phyloP scores from a whole-genome alignment of 352 stramenopile species.

The Phytophthora pluvialis region DNA sequence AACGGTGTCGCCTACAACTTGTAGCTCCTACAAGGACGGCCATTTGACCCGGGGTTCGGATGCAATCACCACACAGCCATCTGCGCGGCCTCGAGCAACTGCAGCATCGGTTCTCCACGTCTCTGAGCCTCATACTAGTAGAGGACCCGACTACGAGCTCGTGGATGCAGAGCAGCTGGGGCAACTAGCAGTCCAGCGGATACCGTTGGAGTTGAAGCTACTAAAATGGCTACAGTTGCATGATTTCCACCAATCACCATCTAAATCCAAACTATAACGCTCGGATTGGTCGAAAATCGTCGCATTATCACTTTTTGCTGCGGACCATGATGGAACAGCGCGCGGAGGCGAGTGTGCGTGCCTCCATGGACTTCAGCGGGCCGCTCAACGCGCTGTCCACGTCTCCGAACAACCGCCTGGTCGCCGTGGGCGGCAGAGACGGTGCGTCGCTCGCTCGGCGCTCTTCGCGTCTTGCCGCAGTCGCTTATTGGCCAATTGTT shows the following conservation, averaged over 20 bases:
- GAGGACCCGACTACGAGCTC: neutral
- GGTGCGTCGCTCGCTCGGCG: slow-evolving; percentile 39
- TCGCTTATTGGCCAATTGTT: slow-evolving; percentile 3
- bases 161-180: slow-evolving; percentile 8
- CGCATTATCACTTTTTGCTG: slow-evolving; percentile 1
- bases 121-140: neutral
- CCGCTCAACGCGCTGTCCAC: slow-evolving; percentile 85
- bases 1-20: too few species aligned
- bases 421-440: slow-evolving; percentile 86
- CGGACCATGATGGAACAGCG: slow-evolving; percentile 38
- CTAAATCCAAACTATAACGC: neutral
- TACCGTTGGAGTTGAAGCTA: slow-evolving; percentile 12
- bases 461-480: neutral
- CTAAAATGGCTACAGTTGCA: slow-evolving; percentile 12
- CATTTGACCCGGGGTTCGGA: slow-evolving; percentile 16
- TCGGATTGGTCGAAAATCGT: slow-evolving; percentile 30
- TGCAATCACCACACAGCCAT: slow-evolving; percentile 3
- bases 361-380: slow-evolving; percentile 88
- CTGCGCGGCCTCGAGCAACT: neutral
- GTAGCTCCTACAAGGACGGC: too few species aligned
- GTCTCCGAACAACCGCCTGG: slow-evolving; percentile 82
- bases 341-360: slow-evolving; percentile 63
- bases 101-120: neutral
- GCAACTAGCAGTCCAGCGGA: too few species aligned
- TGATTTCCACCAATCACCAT: slow-evolving; percentile 26